These are phyloP conservation scores for Berkeleyomyces rouxiae DNA, from an alignment of 2,329 filamentous ascomycete genomes.

Conservation along the genomic window DNA sequence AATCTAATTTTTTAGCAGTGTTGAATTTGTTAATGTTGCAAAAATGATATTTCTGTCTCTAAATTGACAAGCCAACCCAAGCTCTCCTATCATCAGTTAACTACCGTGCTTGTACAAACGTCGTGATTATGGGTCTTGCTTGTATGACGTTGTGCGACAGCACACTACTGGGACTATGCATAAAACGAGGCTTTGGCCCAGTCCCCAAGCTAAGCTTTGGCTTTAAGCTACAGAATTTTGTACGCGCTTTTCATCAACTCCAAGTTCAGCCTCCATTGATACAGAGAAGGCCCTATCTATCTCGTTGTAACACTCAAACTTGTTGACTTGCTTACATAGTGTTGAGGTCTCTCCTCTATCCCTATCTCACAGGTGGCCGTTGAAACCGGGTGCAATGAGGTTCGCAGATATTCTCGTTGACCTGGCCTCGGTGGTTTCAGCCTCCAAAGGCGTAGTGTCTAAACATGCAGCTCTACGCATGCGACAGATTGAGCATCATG, in stretches of 20 bases:
- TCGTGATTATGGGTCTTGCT: background rate
- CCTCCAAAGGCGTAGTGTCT: conserved; percentile 48
- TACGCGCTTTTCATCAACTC: background rate
- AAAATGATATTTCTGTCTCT: too few relatives aligned
- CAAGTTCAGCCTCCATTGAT: background rate
- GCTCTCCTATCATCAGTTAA: too few relatives aligned
- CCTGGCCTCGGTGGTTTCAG: conserved; percentile 51
- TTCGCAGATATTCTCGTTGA: conserved; percentile 52
- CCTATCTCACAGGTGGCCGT: background rate
- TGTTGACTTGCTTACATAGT: background rate
- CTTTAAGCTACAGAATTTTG: background rate
- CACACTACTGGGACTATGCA: background rate
- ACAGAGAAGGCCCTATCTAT: background rate
- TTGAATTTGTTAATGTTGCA: too few relatives aligned
- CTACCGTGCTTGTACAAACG: background rate
- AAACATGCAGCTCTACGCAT: conserved; percentile 43
- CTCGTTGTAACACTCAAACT: background rate
- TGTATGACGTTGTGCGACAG: background rate
- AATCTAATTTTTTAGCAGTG: too few relatives aligned
- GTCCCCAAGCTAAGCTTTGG: background rate
- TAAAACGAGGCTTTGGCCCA: background rate
- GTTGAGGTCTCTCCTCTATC: background rate
- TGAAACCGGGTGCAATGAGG: conserved; percentile 27
- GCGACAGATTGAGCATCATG: conserved; percentile 36
- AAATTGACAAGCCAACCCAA: too few relatives aligned